Base-by-base conservation (phyloP, 2,329 filamentous ascomycete species). In the Lizonia empirigonia region DNA sequence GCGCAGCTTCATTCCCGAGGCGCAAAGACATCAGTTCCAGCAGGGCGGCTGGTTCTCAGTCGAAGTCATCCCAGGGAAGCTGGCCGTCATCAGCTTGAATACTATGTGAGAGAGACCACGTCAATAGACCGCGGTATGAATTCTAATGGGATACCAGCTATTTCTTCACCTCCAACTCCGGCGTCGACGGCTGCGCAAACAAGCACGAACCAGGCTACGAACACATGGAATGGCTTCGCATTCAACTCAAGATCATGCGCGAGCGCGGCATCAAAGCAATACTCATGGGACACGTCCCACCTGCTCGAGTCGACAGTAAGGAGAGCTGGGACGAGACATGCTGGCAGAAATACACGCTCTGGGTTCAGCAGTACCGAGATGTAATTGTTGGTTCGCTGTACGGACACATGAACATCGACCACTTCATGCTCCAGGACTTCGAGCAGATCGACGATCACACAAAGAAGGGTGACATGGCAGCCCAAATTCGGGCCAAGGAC, bases 401-500 rank as follows among this genome's bases (percentile, higher is more conserved):
- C 67, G 94, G 93, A 1, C 94, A 99, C 71, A 97, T 99, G 94
- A 99, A 99, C 68, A 89, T 97, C 59, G 94, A 99, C 65, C 94
- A 99, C 72, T 99, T 99, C 74, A 83, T 97, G 67, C 77, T 99
- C 13, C 90, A 96, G 64, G 93, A 97, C 70, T 90, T 86, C 50
- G 80, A 88, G 32, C 83, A 96, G 1, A 80, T 97, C 45, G 81
- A 89, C 54, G 80, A 91, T 38, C 75, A 77, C 20, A 74, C 78
- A 1, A 71, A 74, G 53, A 69, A 74, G 27, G 78, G 78, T 5
- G 65, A 58, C 15, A 77, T 78, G 76, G 51, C 62, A 12, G 59
- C 60, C 26, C 32, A 2, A 62, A 71, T 7, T 50, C 65, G 16
- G 53, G 63, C 26, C 44, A 69, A 72, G 71, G 53, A 58, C 63